Percentiles rank a stretch among this genome's conserved stretches.
Conservation (phyloP, 345 rosid species). For the Excoecaria cochinchinensis region DNA sequence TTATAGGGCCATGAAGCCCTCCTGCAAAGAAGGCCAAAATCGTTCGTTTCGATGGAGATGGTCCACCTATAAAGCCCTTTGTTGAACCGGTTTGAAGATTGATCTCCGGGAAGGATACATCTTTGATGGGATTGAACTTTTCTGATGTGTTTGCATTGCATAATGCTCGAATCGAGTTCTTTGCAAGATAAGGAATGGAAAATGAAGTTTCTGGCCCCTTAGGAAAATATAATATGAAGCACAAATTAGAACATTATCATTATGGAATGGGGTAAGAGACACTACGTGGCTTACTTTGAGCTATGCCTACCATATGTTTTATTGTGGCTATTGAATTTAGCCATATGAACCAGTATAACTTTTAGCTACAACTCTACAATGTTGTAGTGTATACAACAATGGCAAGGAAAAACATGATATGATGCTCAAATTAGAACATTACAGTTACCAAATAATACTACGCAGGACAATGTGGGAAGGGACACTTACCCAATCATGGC, state of each 20-base stretch:
- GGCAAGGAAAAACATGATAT: neutral
- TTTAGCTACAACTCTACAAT: too few species aligned
- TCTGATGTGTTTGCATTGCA: constrained; percentile 94
- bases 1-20: constrained; percentile 89
- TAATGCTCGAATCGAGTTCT: constrained; percentile 69
- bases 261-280: too few species aligned
- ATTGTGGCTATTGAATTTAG: too few species aligned
- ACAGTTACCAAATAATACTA: too few species aligned
- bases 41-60: constrained; percentile 67
- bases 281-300: too few species aligned
- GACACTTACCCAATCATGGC: constrained; percentile 78
- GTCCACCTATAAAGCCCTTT: constrained; percentile 65
- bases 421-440: neutral
- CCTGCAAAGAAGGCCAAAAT: constrained; percentile 92
- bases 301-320: too few species aligned
- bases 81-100: constrained; percentile 63
- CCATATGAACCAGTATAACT: too few species aligned
- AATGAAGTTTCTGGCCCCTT: constrained; percentile 69
- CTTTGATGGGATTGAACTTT: constrained; percentile 72
- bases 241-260: neutral
- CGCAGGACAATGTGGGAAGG: neutral
- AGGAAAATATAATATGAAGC: neutral
- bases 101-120: constrained; percentile 81
- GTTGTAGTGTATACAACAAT: too few species aligned
- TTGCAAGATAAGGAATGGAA: constrained; percentile 50